phyloP scores from a whole-genome alignment of 306 rosid genomes.

The Rubus parviflorus region DNA sequence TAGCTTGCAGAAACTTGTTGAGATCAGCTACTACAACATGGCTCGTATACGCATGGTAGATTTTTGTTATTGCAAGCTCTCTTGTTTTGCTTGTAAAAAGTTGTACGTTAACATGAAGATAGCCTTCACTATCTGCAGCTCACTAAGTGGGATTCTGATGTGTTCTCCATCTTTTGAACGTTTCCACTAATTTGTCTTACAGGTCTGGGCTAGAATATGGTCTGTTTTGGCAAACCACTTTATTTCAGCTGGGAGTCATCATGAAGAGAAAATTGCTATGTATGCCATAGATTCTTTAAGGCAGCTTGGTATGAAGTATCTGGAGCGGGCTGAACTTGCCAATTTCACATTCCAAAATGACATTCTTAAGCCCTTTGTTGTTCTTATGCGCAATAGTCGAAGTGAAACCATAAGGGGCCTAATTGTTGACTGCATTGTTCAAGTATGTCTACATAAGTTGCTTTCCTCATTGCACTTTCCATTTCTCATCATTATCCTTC shows the following conservation, averaged over 20 bases:
- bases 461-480: slow-evolving; percentile 3
- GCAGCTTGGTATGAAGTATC: slow-evolving; percentile 97
- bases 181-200: slow-evolving; percentile 37
- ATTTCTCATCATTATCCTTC: neutral
- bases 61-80: slow-evolving; percentile 23
- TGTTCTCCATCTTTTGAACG: slow-evolving; percentile 2
- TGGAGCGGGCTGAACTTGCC: slow-evolving; percentile 96
- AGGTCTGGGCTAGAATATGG: slow-evolving; percentile 99
- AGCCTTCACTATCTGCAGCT: neutral
- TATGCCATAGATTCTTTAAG: slow-evolving; percentile 96
- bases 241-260: slow-evolving; percentile 97
- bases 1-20: slow-evolving; percentile 99
- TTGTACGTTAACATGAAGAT: neutral
- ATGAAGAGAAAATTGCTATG: slow-evolving; percentile 92
- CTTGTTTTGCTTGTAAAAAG: slow-evolving; percentile 19
- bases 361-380: slow-evolving; percentile 97
- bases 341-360: slow-evolving; percentile 98
- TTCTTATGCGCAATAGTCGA: slow-evolving; percentile 97
- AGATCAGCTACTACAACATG: slow-evolving; percentile 97
- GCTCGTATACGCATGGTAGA: slow-evolving; percentile 97
- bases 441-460: slow-evolving; percentile 47
- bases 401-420: slow-evolving; percentile 89
- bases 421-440: slow-evolving; percentile 98
- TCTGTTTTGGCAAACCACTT: slow-evolving; percentile 93
- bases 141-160: slow-evolving; percentile 2